phyloP scores from a whole-genome alignment of 176 grass and related monocot genomes.

The Paspalum vaginatum region DNA sequence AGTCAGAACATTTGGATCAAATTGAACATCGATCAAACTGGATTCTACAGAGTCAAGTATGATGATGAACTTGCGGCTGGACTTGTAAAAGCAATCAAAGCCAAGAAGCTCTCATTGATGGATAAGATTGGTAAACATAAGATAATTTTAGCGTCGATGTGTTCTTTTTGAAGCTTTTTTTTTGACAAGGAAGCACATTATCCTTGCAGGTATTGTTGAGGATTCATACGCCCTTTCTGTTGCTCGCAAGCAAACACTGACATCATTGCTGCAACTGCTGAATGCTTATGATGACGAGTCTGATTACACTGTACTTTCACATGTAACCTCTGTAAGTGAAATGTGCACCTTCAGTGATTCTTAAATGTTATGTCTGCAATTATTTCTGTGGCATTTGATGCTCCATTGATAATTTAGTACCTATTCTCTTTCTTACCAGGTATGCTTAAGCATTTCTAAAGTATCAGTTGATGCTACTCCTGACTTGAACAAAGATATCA shows the following conservation, averaged over 20 bases:
- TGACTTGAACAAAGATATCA: conserved; percentile 67
- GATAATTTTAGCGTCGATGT: background rate
- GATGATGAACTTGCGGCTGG: conserved; percentile 83
- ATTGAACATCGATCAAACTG: conserved; percentile 82
- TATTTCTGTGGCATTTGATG: background rate
- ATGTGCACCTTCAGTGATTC: conserved; percentile 4
- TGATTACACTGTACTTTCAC: conserved; percentile 88
- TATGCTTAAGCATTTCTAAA: conserved; percentile 65
- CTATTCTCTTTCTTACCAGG: conserved; percentile 47
- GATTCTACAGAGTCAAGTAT: conserved; percentile 94
- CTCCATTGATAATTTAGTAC: conserved; percentile 17
- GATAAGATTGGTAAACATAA: conserved; percentile 80
- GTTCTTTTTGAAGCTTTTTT: conserved; percentile 8
- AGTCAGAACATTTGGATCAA: conserved; percentile 67
- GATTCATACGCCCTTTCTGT: conserved; percentile 81
- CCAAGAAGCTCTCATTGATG: conserved; percentile 64
- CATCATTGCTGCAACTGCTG: conserved; percentile 75
- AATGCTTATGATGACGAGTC: conserved; percentile 71
- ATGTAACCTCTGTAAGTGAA: conserved; percentile 79
- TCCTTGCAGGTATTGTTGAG: conserved; percentile 73
- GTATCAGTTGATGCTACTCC: conserved; percentile 68
- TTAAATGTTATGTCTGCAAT: conserved; percentile 26
- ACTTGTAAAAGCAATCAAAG: conserved; percentile 72
- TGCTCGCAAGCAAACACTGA: conserved; percentile 77
- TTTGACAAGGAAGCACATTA: conserved; percentile 14